phyloP scores from a whole-genome alignment of 2,329 filamentous ascomycete species.

The Neopestalotiopsis sp. region DNA sequence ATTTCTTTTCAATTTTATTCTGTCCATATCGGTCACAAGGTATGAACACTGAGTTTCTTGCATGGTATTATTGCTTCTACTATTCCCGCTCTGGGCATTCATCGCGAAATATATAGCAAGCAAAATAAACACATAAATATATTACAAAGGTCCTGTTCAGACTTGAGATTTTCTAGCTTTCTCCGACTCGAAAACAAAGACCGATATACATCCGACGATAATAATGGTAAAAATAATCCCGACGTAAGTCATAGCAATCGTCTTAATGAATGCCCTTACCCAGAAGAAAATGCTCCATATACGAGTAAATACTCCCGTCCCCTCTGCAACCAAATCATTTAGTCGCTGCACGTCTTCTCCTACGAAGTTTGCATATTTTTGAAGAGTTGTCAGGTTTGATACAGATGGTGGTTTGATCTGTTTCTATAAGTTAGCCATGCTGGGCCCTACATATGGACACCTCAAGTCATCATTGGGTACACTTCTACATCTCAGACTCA shows the following conservation, averaged over 20 bases:
- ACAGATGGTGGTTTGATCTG: not conserved
- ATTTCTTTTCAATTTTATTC: too few relatives aligned
- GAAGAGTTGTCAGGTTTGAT: not conserved
- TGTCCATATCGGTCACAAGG: too few relatives aligned
- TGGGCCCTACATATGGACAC: not conserved
- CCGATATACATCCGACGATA: not conserved
- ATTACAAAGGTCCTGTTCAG: not conserved
- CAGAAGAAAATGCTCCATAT: slow-evolving; percentile 11
- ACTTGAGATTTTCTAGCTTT: not conserved
- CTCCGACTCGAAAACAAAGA: slow-evolving; percentile 2
- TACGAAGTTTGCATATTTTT: slow-evolving; percentile 5
- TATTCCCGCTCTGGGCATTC: too few relatives aligned
- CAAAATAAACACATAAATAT: not conserved
- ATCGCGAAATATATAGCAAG: too few relatives aligned
- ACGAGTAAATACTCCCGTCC: not conserved
- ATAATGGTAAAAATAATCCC: not conserved
- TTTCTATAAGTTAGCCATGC: not conserved
- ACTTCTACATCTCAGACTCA: not conserved
- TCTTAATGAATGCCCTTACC: slow-evolving; percentile 3
- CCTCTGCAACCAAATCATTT: not conserved
- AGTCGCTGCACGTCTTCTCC: slow-evolving; percentile 10
- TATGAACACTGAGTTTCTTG: too few relatives aligned
- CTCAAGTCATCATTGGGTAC: too few relatives aligned
- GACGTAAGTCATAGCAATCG: slow-evolving; percentile 3
- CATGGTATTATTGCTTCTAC: too few relatives aligned